Evolutionary conservation across 2,329 filamentous ascomycete genomes (phyloP), one percentile per base, ranked within the genome.

Genomic region (Pseudogymnoascus sp.): DNA sequence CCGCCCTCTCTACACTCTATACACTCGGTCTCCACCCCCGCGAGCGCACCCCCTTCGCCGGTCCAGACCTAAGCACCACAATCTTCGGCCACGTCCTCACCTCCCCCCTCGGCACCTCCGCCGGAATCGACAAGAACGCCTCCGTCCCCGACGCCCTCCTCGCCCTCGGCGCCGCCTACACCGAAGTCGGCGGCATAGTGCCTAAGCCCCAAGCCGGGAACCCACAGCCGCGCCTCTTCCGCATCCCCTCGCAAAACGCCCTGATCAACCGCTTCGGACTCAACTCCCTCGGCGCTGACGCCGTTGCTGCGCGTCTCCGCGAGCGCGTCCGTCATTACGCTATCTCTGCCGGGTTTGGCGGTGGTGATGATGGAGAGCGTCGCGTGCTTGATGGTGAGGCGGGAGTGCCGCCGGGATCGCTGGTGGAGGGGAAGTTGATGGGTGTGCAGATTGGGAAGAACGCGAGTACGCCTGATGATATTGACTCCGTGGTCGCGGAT

Each of bases 381-480:
- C 81, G 85, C 11, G 87, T 99, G 0, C 78, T 97, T 38, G 82
- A 94, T 69, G 92, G 91, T 21, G 83, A 86, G 63, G 89, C 86
- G 71, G 84, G 77, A 38, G 91, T 96, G 0, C 91, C 91, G 0
- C 87, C 92, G 0, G 91, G 94, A n/a, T 91, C 89, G 75, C 78
- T 99, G 69, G 77, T 80, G 12, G 79, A 85, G 0, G 93, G 92
- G 12, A 85, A 88, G 65, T 78, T 97, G 64, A 80, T 99, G 65
- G 88, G 91, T 14, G 92, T 99, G 16, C 94, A 99, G 77, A 85
- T 97, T 44, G 92, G 93, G 61, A 99, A 99, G 85, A 97, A 97
- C 78, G 97, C 97, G 80, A 81, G 84, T 56, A 99, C 94, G 0
- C 86, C 91, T 18, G 92, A 95, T 72, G 91, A 97, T 72, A 88